These are phyloP conservation scores for Monosporozyma siamensis DNA, from an alignment of 805 yeast species.

Conservation along the genomic window DNA sequence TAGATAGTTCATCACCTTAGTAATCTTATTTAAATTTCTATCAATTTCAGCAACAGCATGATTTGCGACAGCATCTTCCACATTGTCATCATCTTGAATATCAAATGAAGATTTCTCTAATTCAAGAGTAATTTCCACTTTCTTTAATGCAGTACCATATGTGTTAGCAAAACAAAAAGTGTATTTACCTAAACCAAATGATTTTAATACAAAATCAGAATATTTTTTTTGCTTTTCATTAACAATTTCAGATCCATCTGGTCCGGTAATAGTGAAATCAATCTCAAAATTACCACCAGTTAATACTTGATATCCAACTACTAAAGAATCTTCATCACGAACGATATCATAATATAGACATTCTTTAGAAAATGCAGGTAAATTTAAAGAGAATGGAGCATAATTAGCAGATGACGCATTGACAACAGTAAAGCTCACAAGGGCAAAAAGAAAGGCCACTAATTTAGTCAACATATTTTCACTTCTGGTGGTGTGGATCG, in stretches of 20 bases:
- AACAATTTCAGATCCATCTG: slow-evolving; percentile 40
- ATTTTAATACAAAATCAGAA: slow-evolving; percentile 52
- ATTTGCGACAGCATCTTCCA: slow-evolving; percentile 44
- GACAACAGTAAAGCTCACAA: slow-evolving; percentile 9
- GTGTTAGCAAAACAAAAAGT: slow-evolving; percentile 58
- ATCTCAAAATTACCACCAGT: slow-evolving; percentile 62
- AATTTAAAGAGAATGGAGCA: slow-evolving; percentile 30
- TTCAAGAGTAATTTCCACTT: slow-evolving; percentile 52
- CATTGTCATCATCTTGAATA: slow-evolving; percentile 17
- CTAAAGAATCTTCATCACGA: slow-evolving; percentile 33
- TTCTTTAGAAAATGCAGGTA: slow-evolving; percentile 37
- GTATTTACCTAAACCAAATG: slow-evolving; percentile 52
- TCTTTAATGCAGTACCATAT: slow-evolving; percentile 55
- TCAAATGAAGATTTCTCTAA: slow-evolving; percentile 34
- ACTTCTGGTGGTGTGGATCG: no score
- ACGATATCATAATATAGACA: slow-evolving; percentile 34
- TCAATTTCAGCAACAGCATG: slow-evolving; percentile 50
- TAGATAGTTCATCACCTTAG: slow-evolving; percentile 66
- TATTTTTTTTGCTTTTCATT: slow-evolving; percentile 50
- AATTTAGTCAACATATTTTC: slow-evolving; percentile 1
- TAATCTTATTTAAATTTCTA: slow-evolving; percentile 47
- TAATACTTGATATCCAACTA: slow-evolving; percentile 42
- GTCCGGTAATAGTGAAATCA: slow-evolving; percentile 51
- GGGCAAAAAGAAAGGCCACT: slow-evolving; percentile 1
- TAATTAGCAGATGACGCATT: slow-evolving; percentile 15